phyloP scores from a whole-genome alignment of 2,329 filamentous ascomycete species.

The Claviceps arundinis region DNA sequence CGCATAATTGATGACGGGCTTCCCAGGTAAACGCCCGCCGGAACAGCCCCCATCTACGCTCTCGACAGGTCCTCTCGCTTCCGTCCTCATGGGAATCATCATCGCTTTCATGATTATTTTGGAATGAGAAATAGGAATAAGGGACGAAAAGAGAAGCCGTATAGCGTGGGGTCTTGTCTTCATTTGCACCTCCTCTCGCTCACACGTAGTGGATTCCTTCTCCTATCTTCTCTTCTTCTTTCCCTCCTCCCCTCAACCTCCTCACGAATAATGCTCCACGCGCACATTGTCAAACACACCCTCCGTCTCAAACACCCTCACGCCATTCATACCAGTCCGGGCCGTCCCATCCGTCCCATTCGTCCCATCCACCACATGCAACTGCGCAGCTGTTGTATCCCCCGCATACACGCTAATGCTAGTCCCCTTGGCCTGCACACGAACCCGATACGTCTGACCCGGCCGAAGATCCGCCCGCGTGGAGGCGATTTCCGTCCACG shows the following conservation, averaged over 20 bases:
- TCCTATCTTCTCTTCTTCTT: too few relatives aligned
- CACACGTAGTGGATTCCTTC: too few relatives aligned
- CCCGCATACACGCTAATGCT: conserved; percentile 8
- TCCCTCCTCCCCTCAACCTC: background rate
- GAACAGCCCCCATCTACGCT: too few relatives aligned
- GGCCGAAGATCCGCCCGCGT: conserved; percentile 4
- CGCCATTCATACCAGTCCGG: conserved; percentile 10
- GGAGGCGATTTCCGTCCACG: conserved; percentile 5
- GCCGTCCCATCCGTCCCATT: conserved; percentile 4
- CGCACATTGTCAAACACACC: conserved; percentile 12
- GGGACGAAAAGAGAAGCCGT: too few relatives aligned
- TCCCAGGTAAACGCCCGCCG: too few relatives aligned
- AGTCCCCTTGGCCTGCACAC: conserved; percentile 6
- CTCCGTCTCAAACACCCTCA: conserved; percentile 8
- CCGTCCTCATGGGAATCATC: too few relatives aligned
- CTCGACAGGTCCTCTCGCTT: too few relatives aligned
- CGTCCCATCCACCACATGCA: conserved; percentile 7
- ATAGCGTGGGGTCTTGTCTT: too few relatives aligned
- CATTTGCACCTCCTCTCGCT: too few relatives aligned
- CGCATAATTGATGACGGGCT: too few relatives aligned
- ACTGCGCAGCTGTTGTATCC: conserved; percentile 4
- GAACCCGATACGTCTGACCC: conserved; percentile 5
- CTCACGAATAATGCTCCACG: conserved; percentile 3
- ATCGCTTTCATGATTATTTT: too few relatives aligned
- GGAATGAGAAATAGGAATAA: too few relatives aligned